Percentiles rank a stretch among this genome's conserved stretches.
phyloP scores from a whole-genome alignment of 2,329 filamentous ascomycete genomes.

The Elsinoe perseae region DNA sequence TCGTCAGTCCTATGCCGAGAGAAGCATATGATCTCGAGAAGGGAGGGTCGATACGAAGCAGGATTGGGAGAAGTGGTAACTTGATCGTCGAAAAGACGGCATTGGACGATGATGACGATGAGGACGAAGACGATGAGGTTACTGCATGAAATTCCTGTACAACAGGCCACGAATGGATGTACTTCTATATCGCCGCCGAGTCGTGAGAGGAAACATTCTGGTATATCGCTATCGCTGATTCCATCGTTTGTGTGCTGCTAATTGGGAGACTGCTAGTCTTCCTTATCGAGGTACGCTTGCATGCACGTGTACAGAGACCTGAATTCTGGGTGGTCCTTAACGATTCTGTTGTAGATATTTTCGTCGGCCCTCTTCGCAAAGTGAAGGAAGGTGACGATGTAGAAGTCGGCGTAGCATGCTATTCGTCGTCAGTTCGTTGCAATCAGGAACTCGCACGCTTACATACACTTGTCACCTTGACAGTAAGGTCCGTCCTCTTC shows the following conservation, averaged over 20 bases:
- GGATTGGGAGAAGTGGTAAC: constrained; percentile 76
- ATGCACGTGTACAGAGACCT: neutral
- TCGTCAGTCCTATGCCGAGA: constrained; percentile 79
- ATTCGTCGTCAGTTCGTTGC: neutral
- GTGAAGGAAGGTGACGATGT: neutral
- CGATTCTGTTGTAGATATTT: constrained; percentile 1
- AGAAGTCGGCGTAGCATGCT: constrained; percentile 8
- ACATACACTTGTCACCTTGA: constrained; percentile 40
- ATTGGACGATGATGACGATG: constrained; percentile 49
- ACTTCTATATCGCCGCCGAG: neutral
- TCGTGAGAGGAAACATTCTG: neutral
- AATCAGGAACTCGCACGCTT: neutral
- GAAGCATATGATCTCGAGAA: constrained; percentile 66
- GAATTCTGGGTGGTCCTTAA: neutral
- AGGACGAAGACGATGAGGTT: constrained; percentile 30
- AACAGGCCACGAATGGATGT: neutral
- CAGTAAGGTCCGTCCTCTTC: constrained; percentile 57
- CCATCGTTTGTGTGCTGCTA: neutral
- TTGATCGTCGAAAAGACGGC: constrained; percentile 71
- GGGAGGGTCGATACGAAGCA: constrained; percentile 58
- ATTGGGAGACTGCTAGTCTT: neutral
- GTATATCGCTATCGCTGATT: neutral
- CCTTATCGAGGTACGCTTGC: constrained; percentile 5
- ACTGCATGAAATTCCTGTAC: neutral
- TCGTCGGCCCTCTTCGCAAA: neutral